Conservation (phyloP, 164 flowering plant species). For the Taxillus chinensis region DNA sequence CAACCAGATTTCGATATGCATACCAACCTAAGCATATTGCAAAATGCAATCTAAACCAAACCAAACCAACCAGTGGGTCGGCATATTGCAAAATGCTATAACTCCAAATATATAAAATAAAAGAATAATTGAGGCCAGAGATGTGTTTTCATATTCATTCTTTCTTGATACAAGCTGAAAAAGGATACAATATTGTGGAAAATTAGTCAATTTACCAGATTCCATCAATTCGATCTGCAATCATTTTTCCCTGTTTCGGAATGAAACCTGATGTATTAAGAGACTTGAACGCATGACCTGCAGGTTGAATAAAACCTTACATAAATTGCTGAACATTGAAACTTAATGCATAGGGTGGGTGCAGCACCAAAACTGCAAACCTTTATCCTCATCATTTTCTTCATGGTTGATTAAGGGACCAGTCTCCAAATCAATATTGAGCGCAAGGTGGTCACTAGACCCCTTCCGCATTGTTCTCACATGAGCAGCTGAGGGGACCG, state of each 20-base stretch:
- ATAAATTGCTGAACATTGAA: slow-evolving; percentile 1
- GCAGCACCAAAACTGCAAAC: slow-evolving; percentile 21
- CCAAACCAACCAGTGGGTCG: too few species aligned
- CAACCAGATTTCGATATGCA: background rate
- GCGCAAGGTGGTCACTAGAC: slow-evolving; percentile 79
- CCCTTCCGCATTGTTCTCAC: slow-evolving; percentile 71
- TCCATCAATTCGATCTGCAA: slow-evolving; percentile 90
- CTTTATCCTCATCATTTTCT: slow-evolving; percentile 80
- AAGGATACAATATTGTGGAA: too few species aligned
- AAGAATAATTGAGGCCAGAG: too few species aligned
- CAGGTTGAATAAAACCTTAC: slow-evolving; percentile 8
- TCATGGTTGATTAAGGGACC: slow-evolving; percentile 41
- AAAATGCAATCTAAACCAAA: too few species aligned
- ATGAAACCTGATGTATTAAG: slow-evolving; percentile 76
- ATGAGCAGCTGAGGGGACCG: slow-evolving; percentile 62
- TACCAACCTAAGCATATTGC: too few species aligned
- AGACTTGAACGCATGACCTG: slow-evolving; percentile 94
- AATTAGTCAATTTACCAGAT: slow-evolving; percentile 44
- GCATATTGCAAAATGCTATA: too few species aligned
- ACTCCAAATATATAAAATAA: too few species aligned
- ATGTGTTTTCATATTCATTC: too few species aligned
- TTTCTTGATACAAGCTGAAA: too few species aligned
- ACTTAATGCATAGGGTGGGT: background rate
- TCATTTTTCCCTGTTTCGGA: slow-evolving; percentile 74
- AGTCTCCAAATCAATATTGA: slow-evolving; percentile 62